These are phyloP conservation scores for Durusdinium trenchii DNA, from an alignment of 73 alveolate genomes.

Conservation along the genomic window DNA sequence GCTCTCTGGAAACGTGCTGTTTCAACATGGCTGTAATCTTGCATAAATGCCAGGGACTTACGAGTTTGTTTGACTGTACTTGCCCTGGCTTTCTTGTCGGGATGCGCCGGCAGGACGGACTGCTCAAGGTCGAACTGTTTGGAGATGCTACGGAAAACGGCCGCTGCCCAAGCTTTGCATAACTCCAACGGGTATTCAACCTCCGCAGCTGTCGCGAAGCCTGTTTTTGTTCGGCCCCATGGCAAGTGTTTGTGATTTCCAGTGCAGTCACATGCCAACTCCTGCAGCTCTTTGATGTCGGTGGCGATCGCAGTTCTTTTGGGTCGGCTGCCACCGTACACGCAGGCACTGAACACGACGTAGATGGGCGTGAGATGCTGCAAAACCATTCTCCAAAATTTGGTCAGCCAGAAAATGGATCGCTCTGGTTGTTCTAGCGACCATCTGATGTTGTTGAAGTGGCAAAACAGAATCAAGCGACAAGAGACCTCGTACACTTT, in stretches of 20 bases:
- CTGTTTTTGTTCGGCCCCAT: background rate
- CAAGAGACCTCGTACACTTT: background rate
- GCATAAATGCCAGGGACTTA: conserved; percentile 1
- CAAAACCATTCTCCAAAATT: background rate
- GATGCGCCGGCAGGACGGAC: no score
- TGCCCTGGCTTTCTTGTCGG: background rate
- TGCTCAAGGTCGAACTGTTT: no score
- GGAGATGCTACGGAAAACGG: background rate
- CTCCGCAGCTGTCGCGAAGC: conserved; percentile 18
- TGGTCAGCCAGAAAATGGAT: background rate
- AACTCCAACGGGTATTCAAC: conserved; percentile 11
- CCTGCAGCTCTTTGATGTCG: background rate
- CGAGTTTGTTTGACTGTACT: background rate
- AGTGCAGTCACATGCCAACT: background rate
- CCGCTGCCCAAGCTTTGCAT: background rate
- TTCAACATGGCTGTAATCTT: background rate
- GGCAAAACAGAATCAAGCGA: background rate
- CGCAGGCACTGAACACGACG: background rate
- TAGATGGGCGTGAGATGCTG: background rate
- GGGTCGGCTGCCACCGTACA: background rate
- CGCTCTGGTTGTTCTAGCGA: background rate
- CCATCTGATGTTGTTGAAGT: background rate
- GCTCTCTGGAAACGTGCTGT: background rate
- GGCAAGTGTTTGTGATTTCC: background rate
- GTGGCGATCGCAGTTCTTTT: background rate